Conservation (phyloP, 2,329 filamentous ascomycete genomes). For the Talaromyces sp. region DNA sequence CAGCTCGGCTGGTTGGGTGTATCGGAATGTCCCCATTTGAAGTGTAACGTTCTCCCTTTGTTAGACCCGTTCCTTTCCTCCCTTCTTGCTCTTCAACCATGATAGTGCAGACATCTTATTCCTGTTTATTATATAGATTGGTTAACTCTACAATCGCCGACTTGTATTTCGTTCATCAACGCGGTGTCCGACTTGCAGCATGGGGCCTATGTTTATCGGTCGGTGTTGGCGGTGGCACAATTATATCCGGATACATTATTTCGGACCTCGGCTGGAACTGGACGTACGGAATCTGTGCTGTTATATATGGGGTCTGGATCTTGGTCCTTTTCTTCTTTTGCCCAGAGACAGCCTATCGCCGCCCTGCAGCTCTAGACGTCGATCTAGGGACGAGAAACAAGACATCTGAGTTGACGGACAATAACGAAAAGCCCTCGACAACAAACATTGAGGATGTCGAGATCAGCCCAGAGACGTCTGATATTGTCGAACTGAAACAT, state of each 20-base stretch:
- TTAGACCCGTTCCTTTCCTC: not conserved
- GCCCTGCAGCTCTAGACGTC: not conserved
- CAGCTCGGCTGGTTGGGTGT: constrained; percentile 15
- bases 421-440: not conserved
- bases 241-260: constrained; percentile 31
- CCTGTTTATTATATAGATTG: not conserved
- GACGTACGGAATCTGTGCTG: constrained; percentile 42
- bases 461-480: not conserved
- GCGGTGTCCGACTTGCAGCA: constrained; percentile 27
- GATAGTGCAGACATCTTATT: not conserved
- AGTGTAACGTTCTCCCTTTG: constrained; percentile 6
- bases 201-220: constrained; percentile 45
- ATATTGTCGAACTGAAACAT: not conserved
- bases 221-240: constrained; percentile 18
- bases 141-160: constrained; percentile 30
- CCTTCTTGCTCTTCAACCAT: not conserved
- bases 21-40: constrained; percentile 19
- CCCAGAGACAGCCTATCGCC: constrained; percentile 37
- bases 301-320: constrained; percentile 35
- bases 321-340: constrained; percentile 41
- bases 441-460: not conserved
- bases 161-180: constrained; percentile 47
- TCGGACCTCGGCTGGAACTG: constrained; percentile 46
- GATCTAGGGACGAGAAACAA: not conserved
- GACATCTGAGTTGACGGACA: not conserved